Evolutionary conservation across 495 filamentous ascomycete species (phyloP).

Genomic region (Trichoderma erinaceum): DNA sequence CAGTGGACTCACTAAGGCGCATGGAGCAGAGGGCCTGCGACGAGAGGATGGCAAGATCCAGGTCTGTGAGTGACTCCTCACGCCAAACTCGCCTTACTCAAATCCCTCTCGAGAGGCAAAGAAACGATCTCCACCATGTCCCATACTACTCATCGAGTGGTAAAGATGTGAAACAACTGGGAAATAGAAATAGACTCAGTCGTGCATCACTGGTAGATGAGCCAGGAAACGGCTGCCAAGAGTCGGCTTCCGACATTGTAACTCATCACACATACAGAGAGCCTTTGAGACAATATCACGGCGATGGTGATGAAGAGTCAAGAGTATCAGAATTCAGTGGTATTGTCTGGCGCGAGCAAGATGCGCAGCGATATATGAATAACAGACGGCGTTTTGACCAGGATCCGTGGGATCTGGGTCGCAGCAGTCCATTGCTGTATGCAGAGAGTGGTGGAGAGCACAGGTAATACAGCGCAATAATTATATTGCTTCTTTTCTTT

Average conservation of each 20-base stretch:
- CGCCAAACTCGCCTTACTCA: neutral
- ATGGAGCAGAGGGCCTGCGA: neutral
- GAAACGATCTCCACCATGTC: neutral
- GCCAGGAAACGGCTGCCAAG: neutral
- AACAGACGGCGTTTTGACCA: neutral
- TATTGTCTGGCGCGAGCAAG: neutral
- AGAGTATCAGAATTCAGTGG: neutral
- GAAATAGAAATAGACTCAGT: neutral
- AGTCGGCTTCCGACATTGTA: neutral
- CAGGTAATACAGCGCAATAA: neutral
- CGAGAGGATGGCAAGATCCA: neutral
- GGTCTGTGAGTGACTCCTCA: neutral
- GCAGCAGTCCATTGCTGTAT: neutral
- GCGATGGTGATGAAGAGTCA: neutral
- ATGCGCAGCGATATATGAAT: conserved; percentile 5
- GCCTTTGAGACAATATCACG: neutral
- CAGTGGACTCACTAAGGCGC: neutral
- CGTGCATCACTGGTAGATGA: neutral
- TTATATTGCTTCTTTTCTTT: neutral
- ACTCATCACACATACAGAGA: neutral
- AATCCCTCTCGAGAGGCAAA: neutral
- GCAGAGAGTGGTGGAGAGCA: neutral
- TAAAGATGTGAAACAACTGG: neutral
- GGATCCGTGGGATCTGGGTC: neutral
- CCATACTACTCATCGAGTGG: neutral